phyloP scores from a whole-genome alignment of 768 basidiomycete genomes.

The Dioszegia crocea region DNA sequence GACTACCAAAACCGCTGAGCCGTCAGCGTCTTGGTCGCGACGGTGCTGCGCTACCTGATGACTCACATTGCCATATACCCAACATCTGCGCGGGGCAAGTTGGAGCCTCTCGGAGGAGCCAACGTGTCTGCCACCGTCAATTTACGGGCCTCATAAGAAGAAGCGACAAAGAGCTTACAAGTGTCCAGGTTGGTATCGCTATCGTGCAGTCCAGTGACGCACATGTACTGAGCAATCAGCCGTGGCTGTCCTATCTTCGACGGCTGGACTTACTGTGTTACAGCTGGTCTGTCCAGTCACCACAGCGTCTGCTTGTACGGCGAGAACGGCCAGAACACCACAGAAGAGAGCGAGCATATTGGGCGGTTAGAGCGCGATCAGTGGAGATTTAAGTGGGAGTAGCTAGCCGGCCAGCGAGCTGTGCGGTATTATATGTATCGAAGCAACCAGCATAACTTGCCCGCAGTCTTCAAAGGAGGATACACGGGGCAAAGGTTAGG shows the following conservation, averaged over 20 bases:
- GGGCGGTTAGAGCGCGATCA: too few relatives aligned
- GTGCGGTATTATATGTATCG: too few relatives aligned
- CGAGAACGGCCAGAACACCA: not conserved
- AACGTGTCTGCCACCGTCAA: conserved; percentile 20
- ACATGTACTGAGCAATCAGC: conserved; percentile 8
- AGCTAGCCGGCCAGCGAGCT: too few relatives aligned
- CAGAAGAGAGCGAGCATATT: not conserved
- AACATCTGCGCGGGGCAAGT: conserved; percentile 9
- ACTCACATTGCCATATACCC: conserved; percentile 42
- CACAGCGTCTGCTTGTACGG: not conserved
- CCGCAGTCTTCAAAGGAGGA: too few relatives aligned
- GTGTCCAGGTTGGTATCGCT: conserved; percentile 18
- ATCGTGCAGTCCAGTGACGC: conserved; percentile 9
- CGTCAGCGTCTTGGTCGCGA: not conserved
- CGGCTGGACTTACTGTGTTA: conserved; percentile 3
- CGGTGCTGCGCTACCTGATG: not conserved
- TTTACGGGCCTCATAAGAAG: not conserved
- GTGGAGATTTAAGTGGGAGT: too few relatives aligned
- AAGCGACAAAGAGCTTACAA: conserved; percentile 15
- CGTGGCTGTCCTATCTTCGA: too few relatives aligned
- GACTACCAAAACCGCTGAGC: conserved; percentile 27
- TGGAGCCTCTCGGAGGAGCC: conserved; percentile 12
- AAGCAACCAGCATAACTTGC: too few relatives aligned
- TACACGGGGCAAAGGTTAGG: too few relatives aligned
- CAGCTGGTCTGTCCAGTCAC: conserved; percentile 8